Evolutionary conservation across 179 eudicot species (phyloP).

Genomic region (Silene coronaria): DNA sequence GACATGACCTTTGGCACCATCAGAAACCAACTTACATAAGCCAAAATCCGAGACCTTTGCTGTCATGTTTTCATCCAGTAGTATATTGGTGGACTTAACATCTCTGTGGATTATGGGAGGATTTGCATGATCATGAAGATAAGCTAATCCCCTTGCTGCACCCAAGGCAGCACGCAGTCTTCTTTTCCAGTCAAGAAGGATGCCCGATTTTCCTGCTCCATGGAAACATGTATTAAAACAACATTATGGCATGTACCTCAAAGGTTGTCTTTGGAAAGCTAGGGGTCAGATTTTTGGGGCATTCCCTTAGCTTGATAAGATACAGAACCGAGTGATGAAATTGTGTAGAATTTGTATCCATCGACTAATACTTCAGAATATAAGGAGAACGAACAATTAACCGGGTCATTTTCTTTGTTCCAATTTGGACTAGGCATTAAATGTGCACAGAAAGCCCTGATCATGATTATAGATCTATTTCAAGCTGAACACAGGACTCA

Average conservation of each 20-base stretch:
- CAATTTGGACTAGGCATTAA: neutral
- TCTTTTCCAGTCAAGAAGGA: slow-evolving; percentile 82
- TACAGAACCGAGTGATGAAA: neutral
- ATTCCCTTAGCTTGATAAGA: neutral
- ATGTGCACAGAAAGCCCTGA: neutral
- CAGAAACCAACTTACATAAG: slow-evolving; percentile 73
- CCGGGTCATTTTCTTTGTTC: neutral
- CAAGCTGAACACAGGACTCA: slow-evolving; percentile 15
- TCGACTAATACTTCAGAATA: neutral
- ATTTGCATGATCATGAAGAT: slow-evolving; percentile 82
- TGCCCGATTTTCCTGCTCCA: slow-evolving; percentile 64
- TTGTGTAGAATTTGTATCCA: no score
- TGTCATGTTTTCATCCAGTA: slow-evolving; percentile 69
- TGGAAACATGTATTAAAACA: neutral
- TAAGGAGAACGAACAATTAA: neutral
- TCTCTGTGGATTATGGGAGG: slow-evolving; percentile 96
- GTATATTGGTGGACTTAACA: slow-evolving; percentile 78
- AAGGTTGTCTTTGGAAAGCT: neutral
- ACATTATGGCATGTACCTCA: neutral
- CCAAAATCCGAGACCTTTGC: slow-evolving; percentile 97
- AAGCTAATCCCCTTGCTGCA: slow-evolving; percentile 83
- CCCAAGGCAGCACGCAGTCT: slow-evolving; percentile 76
- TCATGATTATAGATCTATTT: neutral
- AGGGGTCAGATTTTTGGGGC: neutral
- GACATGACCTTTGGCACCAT: slow-evolving; percentile 60